These are phyloP conservation scores for Canariomyces notabilis DNA, from an alignment of 2,329 filamentous ascomycete genomes.

Conservation along the genomic window DNA sequence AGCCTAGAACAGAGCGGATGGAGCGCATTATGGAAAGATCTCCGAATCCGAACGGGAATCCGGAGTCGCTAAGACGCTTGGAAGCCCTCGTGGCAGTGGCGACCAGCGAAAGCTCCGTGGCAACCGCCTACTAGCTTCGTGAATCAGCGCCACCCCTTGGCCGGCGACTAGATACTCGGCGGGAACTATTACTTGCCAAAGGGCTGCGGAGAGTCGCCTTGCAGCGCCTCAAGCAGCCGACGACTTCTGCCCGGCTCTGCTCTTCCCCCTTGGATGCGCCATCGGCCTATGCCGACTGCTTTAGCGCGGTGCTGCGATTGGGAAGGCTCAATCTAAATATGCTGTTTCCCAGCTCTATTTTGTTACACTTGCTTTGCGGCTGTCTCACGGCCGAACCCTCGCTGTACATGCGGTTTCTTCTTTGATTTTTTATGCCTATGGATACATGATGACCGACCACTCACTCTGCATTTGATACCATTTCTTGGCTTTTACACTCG, in stretches of 20 bases:
- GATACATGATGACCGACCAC: slow-evolving; percentile 14
- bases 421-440: neutral
- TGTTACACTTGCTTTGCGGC: too few relatives aligned
- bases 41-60: slow-evolving; percentile 28
- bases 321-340: too few relatives aligned
- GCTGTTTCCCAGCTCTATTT: too few relatives aligned
- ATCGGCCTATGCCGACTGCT: too few relatives aligned
- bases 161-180: too few relatives aligned
- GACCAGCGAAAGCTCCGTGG: slow-evolving; percentile 46
- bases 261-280: too few relatives aligned
- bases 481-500: slow-evolving; percentile 7
- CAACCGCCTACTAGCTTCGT: slow-evolving; percentile 22
- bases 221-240: too few relatives aligned
- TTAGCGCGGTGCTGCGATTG: too few relatives aligned
- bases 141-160: slow-evolving; percentile 18
- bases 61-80: slow-evolving; percentile 49
- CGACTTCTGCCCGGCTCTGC: too few relatives aligned
- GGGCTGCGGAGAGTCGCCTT: too few relatives aligned
- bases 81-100: slow-evolving; percentile 62
- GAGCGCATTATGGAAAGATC: slow-evolving; percentile 23
- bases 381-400: slow-evolving; percentile 28
- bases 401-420: slow-evolving; percentile 24
- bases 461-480: slow-evolving; percentile 21
- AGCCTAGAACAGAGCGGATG: slow-evolving; percentile 10
- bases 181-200: too few relatives aligned